Base-by-base conservation (phyloP, 202 grass and related monocot genomes). In the Schoenoplectus tabernaemontani region DNA sequence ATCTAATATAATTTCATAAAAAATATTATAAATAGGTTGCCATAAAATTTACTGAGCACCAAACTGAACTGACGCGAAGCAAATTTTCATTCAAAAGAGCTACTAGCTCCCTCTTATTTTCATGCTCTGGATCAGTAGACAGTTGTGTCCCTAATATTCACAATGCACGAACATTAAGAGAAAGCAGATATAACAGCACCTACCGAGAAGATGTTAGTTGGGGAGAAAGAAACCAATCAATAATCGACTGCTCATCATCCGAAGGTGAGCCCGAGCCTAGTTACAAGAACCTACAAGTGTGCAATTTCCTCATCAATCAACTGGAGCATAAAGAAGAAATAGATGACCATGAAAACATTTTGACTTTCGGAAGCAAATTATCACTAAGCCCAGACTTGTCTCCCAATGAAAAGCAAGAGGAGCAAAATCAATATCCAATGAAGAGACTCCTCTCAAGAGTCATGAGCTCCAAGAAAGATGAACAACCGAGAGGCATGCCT, bases 261-360 rank as follows among this genome's bases (percentile, higher is more conserved):
- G 86, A 87, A 34, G 82, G 78, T 48, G 86, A 84, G 4, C 67
- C 76, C 1, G 86, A 87, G 58, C 59, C 71, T 6, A 84, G 48
- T n/a, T 87, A 87, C 50, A 51, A 42, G 37, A 54, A 81, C 56
- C 61, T 87, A 33, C 17, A 50, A 39, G 7, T 59, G 9, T 76
- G 42, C 20, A 87, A 87, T 34, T 48, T 76, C 23, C 82, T 87
- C 11, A 38, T 77, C 33, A 32, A 50, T 37, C 81, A 83, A 57
- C 36, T 57, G 8, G 37, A 59, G 22, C 61, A 7, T 50, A 28
- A 69, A 37, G 26, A 24, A 26, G 51, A 75, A 67, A 75, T 54
- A 2, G 22, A 76, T 3, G 48, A 86, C 3, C 22, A 69, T 24
- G 28, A 68, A 1, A 15, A 83, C 5, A 15, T 57, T 59, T 41